Base-by-base conservation (phyloP, 805 yeast species). In the Ogataea methylovora region DNA sequence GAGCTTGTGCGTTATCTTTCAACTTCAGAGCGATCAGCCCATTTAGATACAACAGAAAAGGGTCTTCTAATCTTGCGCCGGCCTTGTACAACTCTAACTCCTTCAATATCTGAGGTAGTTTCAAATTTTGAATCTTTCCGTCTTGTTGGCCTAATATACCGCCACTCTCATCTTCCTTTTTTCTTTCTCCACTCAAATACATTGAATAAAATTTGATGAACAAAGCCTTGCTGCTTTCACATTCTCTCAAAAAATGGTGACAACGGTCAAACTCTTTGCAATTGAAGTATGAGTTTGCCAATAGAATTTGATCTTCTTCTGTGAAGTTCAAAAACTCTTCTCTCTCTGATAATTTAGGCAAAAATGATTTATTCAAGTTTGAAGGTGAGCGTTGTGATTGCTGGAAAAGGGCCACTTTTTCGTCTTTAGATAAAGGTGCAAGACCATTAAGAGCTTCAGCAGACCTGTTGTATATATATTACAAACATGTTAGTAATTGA, bases 221-320 rank as follows among this genome's bases (percentile, higher is more conserved):
- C 22, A 58, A 30, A 4, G 79, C 73, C 33, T 68, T 65, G 0
- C 77, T 63, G 33, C 76, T 65, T 15, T 46, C 52, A 33, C 79
- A 73, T 12, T 66, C 65, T 36, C 65, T 65, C 37, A 92, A 60
- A 11, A 67, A 67, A 44, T 66, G 63, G 4, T 82, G 75, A 37
- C 88, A 83, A 19, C 97, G 60, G 37, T 80, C 90, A 51, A 79
- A 90, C 56, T 92, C 97, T 46, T 82, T 79, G 49, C 85, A 76
- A 48, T 76, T 81, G 63, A 90, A 85, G 50, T 83, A 79, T 0
- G 83, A 55, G 35, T 76, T 73, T 1, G 90, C 96, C 19, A 85
- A 61, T 12, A 73, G 43, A 19, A 82, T 58, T 38, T 60, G 58
- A 37, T 71, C 68, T 32, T 54, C 48, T 37, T 76, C 77, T 32